Base-by-base conservation (phyloP, 768 basidiomycete genomes). In the Macrolepiota fuliginosa region DNA sequence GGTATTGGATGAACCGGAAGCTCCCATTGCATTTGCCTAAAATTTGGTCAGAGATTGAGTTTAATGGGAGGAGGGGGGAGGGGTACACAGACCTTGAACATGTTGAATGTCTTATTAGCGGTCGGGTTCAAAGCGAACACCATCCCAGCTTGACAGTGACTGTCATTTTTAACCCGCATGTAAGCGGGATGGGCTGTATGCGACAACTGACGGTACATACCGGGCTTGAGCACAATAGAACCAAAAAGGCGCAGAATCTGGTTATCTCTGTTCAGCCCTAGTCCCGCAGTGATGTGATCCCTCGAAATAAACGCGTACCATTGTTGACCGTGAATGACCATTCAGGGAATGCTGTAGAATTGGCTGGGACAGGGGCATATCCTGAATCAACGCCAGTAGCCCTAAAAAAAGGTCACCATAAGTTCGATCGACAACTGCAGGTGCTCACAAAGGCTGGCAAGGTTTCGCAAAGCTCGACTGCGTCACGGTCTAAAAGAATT, bases 101-200 rank as follows among this genome's bases (percentile, higher is more conserved):
- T 66, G 0, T 68, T 74, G 63, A 76, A 81, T 12, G 76, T 79
- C 70, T 77, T 80, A 7, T 74, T 71, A 22, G 74, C 71, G 15
- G 77, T 81, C 17, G 82, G 80, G 73, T 83, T 83, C 58, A 84
- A 69, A 37, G 81, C 78, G 70, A 85, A 84, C 27, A 85, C 84
- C 83, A 83, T 83, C 54, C 82, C 83, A 13, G 62, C 32, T 27
- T 68, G 58, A 69, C 83, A 85, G 68, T 83, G 82, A 50, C 79
- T 81, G 62, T 19, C 59, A 19, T 25, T n/a, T 10, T 17, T 27
- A n/a, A n/a, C n/a, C n/a, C n/a, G n/a, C n/a, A n/a, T n/a, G n/a
- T n/a, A n/a, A n/a, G n/a, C n/a, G 9, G n/a, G 19, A 58, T 13
- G 11, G 17, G n/a, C n/a, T n/a, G n/a, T n/a, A n/a, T n/a, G n/a